Conservation (phyloP, 2,329 filamentous ascomycete species). For the Uncinocarpus reesii region DNA sequence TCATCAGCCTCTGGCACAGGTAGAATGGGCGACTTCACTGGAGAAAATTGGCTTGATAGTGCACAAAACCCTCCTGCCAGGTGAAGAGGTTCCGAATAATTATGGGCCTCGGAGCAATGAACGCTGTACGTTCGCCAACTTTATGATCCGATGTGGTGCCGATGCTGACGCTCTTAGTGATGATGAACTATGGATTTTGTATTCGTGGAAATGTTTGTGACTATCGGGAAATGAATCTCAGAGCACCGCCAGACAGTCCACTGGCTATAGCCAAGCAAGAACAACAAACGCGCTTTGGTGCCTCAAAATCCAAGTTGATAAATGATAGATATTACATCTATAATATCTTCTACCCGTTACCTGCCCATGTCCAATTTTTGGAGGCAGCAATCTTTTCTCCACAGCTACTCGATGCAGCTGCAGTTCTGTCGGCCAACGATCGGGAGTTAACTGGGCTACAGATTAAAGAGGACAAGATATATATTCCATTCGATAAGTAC, state of each 20-base stretch:
- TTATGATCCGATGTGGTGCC: not conserved
- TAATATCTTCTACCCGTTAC: slow-evolving; percentile 36
- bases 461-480: slow-evolving; percentile 26
- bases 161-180: slow-evolving; percentile 22
- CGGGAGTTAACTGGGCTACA: slow-evolving; percentile 31
- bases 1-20: slow-evolving; percentile 52
- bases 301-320: slow-evolving; percentile 16
- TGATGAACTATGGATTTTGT: slow-evolving; percentile 41
- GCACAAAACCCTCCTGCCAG: slow-evolving; percentile 40
- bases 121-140: slow-evolving; percentile 38
- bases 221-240: slow-evolving; percentile 35
- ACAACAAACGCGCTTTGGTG: slow-evolving; percentile 28
- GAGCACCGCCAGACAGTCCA: slow-evolving; percentile 31
- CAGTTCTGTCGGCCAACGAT: slow-evolving; percentile 34
- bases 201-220: slow-evolving; percentile 36
- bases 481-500: slow-evolving; percentile 22
- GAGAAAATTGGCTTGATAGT: slow-evolving; percentile 34
- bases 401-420: slow-evolving; percentile 35
- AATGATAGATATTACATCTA: slow-evolving; percentile 36
- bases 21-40: slow-evolving; percentile 47
- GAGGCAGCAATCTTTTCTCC: slow-evolving; percentile 37
- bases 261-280: slow-evolving; percentile 29
- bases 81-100: slow-evolving; percentile 55
- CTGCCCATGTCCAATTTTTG: slow-evolving; percentile 25
- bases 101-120: slow-evolving; percentile 69